Evolutionary conservation across 257 asterid species (phyloP).

Genomic region (Paulownia fortunei): DNA sequence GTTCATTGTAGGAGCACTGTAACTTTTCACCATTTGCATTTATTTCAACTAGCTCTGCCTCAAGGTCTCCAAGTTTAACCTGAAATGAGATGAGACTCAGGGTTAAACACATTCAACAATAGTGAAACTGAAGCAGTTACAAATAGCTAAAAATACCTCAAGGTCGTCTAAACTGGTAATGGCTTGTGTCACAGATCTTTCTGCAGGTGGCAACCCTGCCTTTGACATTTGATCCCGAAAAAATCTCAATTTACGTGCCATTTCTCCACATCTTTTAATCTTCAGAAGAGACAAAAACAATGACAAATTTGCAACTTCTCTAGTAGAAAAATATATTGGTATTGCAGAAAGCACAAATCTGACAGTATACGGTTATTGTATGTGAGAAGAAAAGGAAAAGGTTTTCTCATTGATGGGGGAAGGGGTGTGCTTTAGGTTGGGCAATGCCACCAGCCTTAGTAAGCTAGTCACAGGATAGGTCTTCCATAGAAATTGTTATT

Average conservation of each 20-base stretch:
- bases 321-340: background rate
- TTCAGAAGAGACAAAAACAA: conserved; percentile 36
- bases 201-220: conserved; percentile 77
- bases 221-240: conserved; percentile 88
- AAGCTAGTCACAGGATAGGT: background rate
- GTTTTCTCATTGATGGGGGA: background rate
- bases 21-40: conserved; percentile 83
- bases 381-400: background rate
- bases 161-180: conserved; percentile 75
- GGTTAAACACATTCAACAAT: conserved; percentile 19
- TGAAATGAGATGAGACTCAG: conserved; percentile 33
- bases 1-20: conserved; percentile 82
- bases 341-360: conserved; percentile 26
- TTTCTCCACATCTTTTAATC: conserved; percentile 97
- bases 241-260: conserved; percentile 95
- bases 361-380: background rate
- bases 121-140: conserved; percentile 8
- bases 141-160: conserved; percentile 63
- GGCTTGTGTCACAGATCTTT: conserved; percentile 43
- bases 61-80: conserved; percentile 72
- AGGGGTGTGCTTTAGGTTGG: background rate
- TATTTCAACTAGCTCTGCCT: conserved; percentile 83
- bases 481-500: background rate
- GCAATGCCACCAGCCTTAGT: conserved; percentile 15
- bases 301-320: conserved; percentile 22